Conservation (phyloP, 495 filamentous ascomycete species). For the Xylaria cubensis region DNA sequence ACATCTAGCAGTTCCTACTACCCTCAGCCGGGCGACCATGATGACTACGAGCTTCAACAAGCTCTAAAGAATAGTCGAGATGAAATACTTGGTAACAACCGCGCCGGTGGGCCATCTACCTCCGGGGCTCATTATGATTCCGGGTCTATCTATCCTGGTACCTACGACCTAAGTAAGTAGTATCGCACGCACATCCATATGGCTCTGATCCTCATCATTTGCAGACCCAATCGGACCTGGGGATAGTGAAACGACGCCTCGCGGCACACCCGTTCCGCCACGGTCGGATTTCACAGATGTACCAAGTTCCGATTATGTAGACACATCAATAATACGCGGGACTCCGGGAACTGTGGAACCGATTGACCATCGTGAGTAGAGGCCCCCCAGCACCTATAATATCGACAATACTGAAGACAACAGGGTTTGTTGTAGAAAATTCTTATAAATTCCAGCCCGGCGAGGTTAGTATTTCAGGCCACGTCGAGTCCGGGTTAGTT, state of each 20-base stretch:
- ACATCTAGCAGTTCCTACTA: slow-evolving; percentile 5
- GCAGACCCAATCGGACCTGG: slow-evolving; percentile 2
- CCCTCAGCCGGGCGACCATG: slow-evolving; percentile 3
- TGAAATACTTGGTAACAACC: slow-evolving; percentile 17
- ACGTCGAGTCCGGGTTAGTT: too few relatives aligned
- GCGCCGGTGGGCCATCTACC: slow-evolving; percentile 11
- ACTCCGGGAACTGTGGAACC: slow-evolving; percentile 36
- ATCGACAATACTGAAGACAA: slow-evolving; percentile 25
- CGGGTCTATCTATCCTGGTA: slow-evolving; percentile 16
- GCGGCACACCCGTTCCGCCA: slow-evolving; percentile 27
- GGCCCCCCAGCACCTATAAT: not conserved
- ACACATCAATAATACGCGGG: slow-evolving; percentile 32
- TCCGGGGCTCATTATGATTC: slow-evolving; percentile 15
- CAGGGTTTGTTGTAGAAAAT: slow-evolving; percentile 51
- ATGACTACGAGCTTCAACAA: slow-evolving; percentile 29
- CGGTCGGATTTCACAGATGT: not conserved
- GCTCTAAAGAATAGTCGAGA: slow-evolving; percentile 22
- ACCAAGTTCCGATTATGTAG: slow-evolving; percentile 3
- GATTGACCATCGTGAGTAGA: slow-evolving; percentile 35
- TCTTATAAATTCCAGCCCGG: slow-evolving; percentile 51
- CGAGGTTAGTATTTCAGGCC: slow-evolving; percentile 38
- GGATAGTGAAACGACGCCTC: slow-evolving; percentile 29
- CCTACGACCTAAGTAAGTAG: slow-evolving; percentile 20
- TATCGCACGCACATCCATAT: not conserved
- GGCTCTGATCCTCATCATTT: not conserved